Conservation (phyloP, 108 stramenopile species). For the Craspedostauros australis region DNA sequence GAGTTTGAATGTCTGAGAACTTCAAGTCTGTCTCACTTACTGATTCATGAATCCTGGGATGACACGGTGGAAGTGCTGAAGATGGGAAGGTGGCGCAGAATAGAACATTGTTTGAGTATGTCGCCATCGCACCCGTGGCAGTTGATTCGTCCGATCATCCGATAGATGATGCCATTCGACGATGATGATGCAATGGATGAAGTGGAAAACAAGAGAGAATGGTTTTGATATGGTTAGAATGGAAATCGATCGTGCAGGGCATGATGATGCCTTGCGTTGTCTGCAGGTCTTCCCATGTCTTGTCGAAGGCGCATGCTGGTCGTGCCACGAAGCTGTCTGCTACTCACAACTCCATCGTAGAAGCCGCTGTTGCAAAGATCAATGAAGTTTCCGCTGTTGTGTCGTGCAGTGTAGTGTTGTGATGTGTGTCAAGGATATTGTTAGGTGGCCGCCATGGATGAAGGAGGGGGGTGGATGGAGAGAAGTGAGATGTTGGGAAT, state of each 20-base stretch:
- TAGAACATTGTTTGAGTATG: not conserved
- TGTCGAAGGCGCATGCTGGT: no score
- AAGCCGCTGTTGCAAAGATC: conserved; percentile 59
- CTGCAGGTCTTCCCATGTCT: no score
- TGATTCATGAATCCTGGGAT: conserved; percentile 63
- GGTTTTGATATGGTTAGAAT: no score
- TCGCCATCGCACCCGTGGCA: not conserved
- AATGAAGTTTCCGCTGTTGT: conserved; percentile 50
- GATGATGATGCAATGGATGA: not conserved
- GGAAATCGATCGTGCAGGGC: not conserved
- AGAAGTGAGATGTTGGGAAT: not conserved
- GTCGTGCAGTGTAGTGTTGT: no score
- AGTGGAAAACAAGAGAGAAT: no score
- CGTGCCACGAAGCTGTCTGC: no score
- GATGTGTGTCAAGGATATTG: no score
- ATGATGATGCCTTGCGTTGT: no score
- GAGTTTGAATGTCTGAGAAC: not conserved
- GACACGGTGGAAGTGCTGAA: conserved; percentile 44
- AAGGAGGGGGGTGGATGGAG: not conserved
- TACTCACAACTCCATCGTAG: conserved; percentile 43
- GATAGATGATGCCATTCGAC: not conserved
- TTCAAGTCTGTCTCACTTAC: conserved; percentile 12
- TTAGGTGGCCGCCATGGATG: no score
- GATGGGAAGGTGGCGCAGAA: not conserved
- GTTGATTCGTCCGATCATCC: not conserved